Conservation (phyloP, 768 basidiomycete species). For the Xerocomus brunneocitrinus region DNA sequence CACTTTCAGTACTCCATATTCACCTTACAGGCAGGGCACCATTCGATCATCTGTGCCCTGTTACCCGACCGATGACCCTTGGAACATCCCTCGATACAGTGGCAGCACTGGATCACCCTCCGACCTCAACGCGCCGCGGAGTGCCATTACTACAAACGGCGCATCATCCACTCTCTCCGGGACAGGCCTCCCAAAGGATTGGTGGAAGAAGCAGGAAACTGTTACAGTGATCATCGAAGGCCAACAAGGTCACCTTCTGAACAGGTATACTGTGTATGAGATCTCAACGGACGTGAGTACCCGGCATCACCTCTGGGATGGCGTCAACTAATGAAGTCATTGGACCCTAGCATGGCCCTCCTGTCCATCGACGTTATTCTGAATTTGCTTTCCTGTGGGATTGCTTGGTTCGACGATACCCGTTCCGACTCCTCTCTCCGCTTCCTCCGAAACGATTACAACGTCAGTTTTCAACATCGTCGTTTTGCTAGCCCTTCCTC, state of each 20-base stretch:
- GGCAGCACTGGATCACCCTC: constrained; percentile 29
- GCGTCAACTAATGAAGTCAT: constrained; percentile 6
- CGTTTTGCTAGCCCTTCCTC: not conserved
- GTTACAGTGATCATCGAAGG: constrained; percentile 72
- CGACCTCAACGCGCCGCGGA: constrained; percentile 23
- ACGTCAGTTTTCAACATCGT: constrained; percentile 46
- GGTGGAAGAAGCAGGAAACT: constrained; percentile 83
- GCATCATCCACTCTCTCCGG: constrained; percentile 60
- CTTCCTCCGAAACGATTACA: constrained; percentile 92
- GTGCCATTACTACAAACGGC: constrained; percentile 34
- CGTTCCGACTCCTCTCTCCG: constrained; percentile 83
- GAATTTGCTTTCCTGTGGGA: constrained; percentile 94
- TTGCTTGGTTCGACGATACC: constrained; percentile 79
- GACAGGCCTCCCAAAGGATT: constrained; percentile 69
- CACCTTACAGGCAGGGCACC: constrained; percentile 43
- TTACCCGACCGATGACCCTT: constrained; percentile 66
- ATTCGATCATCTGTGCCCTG: constrained; percentile 44
- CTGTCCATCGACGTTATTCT: constrained; percentile 84
- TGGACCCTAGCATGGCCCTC: constrained; percentile 48
- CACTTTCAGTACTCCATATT: constrained; percentile 39
- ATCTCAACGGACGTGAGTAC: constrained; percentile 69
- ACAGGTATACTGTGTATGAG: constrained; percentile 82
- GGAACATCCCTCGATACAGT: constrained; percentile 41
- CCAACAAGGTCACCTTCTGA: constrained; percentile 89
- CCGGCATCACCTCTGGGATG: constrained; percentile 1